phyloP scores from a whole-genome alignment of 352 stramenopile species.

The Globisporangium sylvaticum region DNA sequence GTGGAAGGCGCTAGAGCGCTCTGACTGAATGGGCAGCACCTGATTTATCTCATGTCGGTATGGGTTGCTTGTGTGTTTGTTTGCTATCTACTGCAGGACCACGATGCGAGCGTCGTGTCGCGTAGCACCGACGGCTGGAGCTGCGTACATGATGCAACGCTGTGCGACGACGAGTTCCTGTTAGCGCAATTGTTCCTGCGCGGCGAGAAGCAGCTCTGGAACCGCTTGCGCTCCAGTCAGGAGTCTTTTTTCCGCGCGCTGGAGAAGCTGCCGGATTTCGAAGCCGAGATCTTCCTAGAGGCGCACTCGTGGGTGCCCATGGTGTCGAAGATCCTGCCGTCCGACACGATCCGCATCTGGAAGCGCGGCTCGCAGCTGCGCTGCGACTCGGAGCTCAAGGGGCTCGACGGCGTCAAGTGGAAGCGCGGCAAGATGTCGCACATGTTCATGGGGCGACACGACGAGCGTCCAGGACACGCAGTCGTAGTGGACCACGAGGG shows the following conservation, averaged over 20 bases:
- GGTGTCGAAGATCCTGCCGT: conserved; percentile 74
- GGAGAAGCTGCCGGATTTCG: conserved; percentile 70
- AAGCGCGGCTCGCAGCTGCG: conserved; percentile 69
- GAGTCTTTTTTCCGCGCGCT: conserved; percentile 59
- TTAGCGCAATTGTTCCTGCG: conserved; percentile 64
- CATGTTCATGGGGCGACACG: conserved; percentile 46
- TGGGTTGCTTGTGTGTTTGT: background rate
- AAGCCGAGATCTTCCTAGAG: conserved; percentile 76
- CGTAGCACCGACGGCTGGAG: conserved; percentile 60
- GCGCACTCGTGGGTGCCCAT: conserved; percentile 79
- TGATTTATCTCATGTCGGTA: conserved; percentile 4
- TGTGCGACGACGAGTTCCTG: conserved; percentile 74
- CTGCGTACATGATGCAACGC: conserved; percentile 66
- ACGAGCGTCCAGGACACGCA: conserved; percentile 31
- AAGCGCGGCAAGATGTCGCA: conserved; percentile 72
- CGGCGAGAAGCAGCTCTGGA: conserved; percentile 58
- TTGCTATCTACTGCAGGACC: conserved; percentile 17
- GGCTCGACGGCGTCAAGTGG: conserved; percentile 71
- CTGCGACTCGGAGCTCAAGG: conserved; percentile 70
- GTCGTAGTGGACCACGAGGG: conserved; percentile 63
- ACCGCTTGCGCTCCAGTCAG: conserved; percentile 39
- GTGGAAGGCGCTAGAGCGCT: background rate
- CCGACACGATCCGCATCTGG: conserved; percentile 64
- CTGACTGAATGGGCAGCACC: background rate
- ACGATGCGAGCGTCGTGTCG: conserved; percentile 31